Evolutionary conservation across 495 filamentous ascomycete species (phyloP).

Genomic region (Beverwykella pulmonaria): DNA sequence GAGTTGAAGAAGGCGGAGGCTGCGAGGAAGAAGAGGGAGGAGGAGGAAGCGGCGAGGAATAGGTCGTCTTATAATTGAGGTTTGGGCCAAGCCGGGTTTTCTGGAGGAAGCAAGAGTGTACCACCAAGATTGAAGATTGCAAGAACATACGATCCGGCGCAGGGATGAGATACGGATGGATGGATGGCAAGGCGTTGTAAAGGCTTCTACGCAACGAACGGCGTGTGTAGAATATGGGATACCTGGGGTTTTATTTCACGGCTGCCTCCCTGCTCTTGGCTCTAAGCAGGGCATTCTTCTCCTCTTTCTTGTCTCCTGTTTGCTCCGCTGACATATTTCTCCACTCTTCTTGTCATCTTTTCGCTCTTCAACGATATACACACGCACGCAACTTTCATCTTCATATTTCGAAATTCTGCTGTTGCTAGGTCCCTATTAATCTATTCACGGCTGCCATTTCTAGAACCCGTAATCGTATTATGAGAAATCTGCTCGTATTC

Average conservation of each 20-base stretch:
- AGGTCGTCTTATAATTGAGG: background rate
- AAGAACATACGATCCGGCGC: background rate
- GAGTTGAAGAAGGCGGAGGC: slow-evolving; percentile 37
- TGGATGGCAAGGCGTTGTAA: background rate
- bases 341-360: background rate
- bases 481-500: too few relatives aligned
- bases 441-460: too few relatives aligned
- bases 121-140: background rate
- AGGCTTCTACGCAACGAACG: background rate
- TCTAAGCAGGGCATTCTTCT: background rate
- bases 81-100: too few relatives aligned
- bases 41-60: background rate
- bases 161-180: background rate
- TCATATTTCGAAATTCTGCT: too few relatives aligned
- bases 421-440: too few relatives aligned
- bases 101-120: background rate
- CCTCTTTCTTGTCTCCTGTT: background rate
- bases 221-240: background rate
- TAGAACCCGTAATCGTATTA: too few relatives aligned
- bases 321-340: background rate
- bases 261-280: too few relatives aligned
- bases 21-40: slow-evolving; percentile 29
- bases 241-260: too few relatives aligned
- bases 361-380: background rate
- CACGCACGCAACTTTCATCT: too few relatives aligned